A percentile compares a stretch with the other conserved stretches of the same genome.
These are phyloP conservation scores for Solanum sparsipilum DNA, from an alignment of 257 asterid species.

Conservation along the genomic window DNA sequence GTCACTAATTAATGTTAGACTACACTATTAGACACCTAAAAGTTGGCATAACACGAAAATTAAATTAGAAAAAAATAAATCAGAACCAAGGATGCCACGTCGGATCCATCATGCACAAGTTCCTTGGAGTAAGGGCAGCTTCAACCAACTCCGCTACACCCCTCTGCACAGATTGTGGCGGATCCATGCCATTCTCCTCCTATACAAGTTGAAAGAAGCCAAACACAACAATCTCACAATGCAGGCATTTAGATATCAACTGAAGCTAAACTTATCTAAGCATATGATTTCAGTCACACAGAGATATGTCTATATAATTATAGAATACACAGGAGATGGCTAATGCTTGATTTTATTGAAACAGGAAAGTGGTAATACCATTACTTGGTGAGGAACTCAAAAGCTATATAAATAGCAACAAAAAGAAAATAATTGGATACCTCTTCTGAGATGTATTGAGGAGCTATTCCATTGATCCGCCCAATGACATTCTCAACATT, in stretches of 20 bases:
- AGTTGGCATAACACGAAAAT: background rate
- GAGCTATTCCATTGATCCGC: slow-evolving; percentile 80
- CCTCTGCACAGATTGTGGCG: slow-evolving; percentile 95
- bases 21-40: background rate
- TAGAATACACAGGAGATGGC: background rate
- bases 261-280: background rate
- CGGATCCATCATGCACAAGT: slow-evolving; percentile 99
- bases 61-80: background rate
- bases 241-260: background rate
- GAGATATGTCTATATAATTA: background rate
- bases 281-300: background rate
- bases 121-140: slow-evolving; percentile 86
- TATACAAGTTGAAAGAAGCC: slow-evolving; percentile 5
- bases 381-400: background rate
- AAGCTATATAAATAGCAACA: background rate
- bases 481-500: slow-evolving; percentile 80
- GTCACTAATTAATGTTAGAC: background rate
- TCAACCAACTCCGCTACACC: slow-evolving; percentile 92
- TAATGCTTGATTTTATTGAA: background rate
- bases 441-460: slow-evolving; percentile 89
- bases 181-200: slow-evolving; percentile 89
- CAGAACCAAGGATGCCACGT: slow-evolving; percentile 99
- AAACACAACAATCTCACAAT: background rate
- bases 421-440: slow-evolving; percentile 20
- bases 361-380: background rate